phyloP scores from a whole-genome alignment of 495 filamentous ascomycete species.

The Parathielavia appendiculata region DNA sequence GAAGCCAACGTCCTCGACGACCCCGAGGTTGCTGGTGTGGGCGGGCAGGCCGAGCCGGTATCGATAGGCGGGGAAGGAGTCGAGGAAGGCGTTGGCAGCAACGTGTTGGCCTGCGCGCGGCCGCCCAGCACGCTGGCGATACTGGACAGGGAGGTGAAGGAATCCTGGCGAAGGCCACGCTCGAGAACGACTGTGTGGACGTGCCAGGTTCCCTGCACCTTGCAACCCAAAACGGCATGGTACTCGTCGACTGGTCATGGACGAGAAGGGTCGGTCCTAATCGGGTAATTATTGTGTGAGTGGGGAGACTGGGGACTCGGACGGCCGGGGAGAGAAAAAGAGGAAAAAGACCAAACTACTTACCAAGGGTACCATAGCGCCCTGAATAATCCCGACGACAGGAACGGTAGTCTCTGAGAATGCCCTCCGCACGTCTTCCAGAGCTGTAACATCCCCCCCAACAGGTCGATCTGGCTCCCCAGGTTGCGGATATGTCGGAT shows the following conservation, averaged over 20 bases:
- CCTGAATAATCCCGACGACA: constrained; percentile 47
- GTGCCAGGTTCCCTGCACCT: constrained; percentile 38
- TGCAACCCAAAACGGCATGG: constrained; percentile 37
- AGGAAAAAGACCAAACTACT: too few relatives aligned
- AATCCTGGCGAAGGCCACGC: constrained; percentile 41
- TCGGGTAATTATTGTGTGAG: too few relatives aligned
- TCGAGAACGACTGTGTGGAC: constrained; percentile 35
- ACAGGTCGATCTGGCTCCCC: constrained; percentile 12
- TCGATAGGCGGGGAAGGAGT: constrained; percentile 36
- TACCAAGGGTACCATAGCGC: constrained; percentile 40
- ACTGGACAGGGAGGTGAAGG: constrained; percentile 49
- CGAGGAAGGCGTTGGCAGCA: constrained; percentile 54
- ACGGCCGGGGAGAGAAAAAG: too few relatives aligned
- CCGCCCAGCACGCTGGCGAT: constrained; percentile 48
- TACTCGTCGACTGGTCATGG: constrained; percentile 34
- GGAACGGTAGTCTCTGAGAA: constrained; percentile 31
- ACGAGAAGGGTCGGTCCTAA: constrained; percentile 34
- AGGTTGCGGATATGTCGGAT: too few relatives aligned
- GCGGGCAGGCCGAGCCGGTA: not conserved
- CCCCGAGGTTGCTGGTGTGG: constrained; percentile 26
- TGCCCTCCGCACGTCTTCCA: too few relatives aligned
- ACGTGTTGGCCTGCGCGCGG: constrained; percentile 52
- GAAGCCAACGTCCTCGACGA: constrained; percentile 25
- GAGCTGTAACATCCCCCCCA: constrained; percentile 7
- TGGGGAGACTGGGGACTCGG: too few relatives aligned